Percentiles rank a stretch among this genome's conserved stretches.
phyloP scores from a whole-genome alignment of 2,329 filamentous ascomycete species.

The Fusarium secorum region DNA sequence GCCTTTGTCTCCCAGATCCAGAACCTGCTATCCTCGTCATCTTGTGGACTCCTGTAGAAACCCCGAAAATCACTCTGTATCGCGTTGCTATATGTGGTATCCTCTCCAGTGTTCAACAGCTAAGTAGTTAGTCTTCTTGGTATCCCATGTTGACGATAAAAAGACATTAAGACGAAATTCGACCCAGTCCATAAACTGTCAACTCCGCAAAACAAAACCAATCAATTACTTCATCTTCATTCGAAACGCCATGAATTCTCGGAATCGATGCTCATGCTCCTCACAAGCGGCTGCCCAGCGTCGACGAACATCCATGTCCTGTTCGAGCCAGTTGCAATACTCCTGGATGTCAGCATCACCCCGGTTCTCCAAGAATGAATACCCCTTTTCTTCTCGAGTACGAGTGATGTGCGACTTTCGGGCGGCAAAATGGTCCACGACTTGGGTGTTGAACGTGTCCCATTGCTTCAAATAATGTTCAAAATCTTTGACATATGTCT shows the following conservation, averaged over 20 bases:
- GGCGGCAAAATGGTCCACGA: constrained; percentile 64
- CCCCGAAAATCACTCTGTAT: constrained; percentile 14
- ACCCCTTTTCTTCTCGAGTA: constrained; percentile 53
- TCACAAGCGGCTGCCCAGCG: constrained; percentile 68
- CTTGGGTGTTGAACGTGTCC: constrained; percentile 58
- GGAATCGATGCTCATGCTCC: constrained; percentile 66
- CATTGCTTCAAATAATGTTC: constrained; percentile 61
- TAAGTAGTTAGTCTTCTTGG: neutral
- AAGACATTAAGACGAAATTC: constrained; percentile 12
- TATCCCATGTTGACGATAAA: constrained; percentile 15
- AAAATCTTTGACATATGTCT: constrained; percentile 62
- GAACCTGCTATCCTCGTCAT: constrained; percentile 13
- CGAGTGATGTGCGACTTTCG: constrained; percentile 56
- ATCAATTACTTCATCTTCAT: constrained; percentile 52
- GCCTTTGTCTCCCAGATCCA: constrained; percentile 19
- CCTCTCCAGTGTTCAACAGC: neutral
- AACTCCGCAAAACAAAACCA: constrained; percentile 17
- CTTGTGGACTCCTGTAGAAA: constrained; percentile 23
- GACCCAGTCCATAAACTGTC: constrained; percentile 8
- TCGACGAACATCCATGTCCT: constrained; percentile 69
- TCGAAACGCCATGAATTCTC: constrained; percentile 62
- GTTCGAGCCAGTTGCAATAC: constrained; percentile 67
- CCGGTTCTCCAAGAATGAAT: constrained; percentile 54
- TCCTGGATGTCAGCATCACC: constrained; percentile 59
- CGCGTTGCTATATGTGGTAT: neutral